Evolutionary conservation across 768 basidiomycete genomes (phyloP), one percentile per base, ranked within the genome.

Genomic region (Boletus reticulatus): DNA sequence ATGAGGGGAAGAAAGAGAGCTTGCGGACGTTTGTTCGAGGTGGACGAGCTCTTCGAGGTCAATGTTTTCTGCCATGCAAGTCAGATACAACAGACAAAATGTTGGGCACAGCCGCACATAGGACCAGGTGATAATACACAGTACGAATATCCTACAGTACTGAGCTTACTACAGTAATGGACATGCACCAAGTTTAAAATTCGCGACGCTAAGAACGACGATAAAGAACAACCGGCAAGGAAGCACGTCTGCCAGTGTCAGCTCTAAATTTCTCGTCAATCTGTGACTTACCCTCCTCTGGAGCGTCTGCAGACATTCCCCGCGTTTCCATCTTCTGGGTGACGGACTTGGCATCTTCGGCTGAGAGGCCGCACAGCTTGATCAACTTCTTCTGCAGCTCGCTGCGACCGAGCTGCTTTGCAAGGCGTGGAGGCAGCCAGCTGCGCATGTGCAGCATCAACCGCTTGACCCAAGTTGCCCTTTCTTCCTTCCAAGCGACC

Each of bases 1-100:
- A 43, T 3, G 8, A 7, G 19, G 0, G 2, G 24, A 17, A 2
- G 46, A 9, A 6, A 9, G 19, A 13, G 32, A 37, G 29, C 12
- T 57, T 55, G 62, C 78, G 47, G 57, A 85, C 84, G 79, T 80
- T 74, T 85, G 84, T 73, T 87, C 85, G 27, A 87, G 75, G 62
- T 83, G 73, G 17, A 83, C 78, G 3, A 87, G 76, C 20, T 76
- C 75, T 64, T 87, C 85, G 29, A 87, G 71, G 64, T 87, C 84
- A 58, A 84, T 80, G 8, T 52, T 39, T 11, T 62, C 53, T 32
- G 69, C 47, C 68, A 22, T 22, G 22, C 22, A 22, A 22, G 22
- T 22, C n/a, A n/a, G n/a, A n/a, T n/a, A n/a, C n/a, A n/a, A n/a
- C n/a, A n/a, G n/a, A n/a, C n/a, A n/a, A 22, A 22, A 22, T 22